phyloP scores from a whole-genome alignment of 2,329 filamentous ascomycete genomes.

The Fusarium sp. region DNA sequence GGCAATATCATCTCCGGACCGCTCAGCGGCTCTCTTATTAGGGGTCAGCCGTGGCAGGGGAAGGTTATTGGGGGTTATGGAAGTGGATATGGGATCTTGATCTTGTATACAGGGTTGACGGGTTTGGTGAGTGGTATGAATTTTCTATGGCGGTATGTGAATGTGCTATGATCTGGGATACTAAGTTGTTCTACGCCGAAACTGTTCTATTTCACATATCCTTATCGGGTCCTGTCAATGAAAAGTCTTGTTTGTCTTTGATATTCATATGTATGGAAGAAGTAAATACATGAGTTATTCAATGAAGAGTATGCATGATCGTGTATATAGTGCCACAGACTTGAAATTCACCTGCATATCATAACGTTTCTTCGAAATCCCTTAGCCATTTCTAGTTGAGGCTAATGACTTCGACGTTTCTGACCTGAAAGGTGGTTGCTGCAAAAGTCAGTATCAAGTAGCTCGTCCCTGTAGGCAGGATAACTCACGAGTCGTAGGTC shows the following conservation, averaged over 20 bases:
- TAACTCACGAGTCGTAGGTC: slow-evolving; percentile 20
- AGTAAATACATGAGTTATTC: rapidly evolving
- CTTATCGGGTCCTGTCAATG: neutral
- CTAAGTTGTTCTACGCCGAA: too few species aligned
- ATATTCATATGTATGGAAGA: neutral
- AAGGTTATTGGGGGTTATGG: slow-evolving; percentile 58
- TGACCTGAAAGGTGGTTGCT: slow-evolving; percentile 29
- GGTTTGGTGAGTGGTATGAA: slow-evolving; percentile 34
- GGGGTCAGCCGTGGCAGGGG: slow-evolving; percentile 56
- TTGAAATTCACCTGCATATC: neutral
- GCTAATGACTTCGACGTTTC: slow-evolving; percentile 34
- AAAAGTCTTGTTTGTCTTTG: neutral
- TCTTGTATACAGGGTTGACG: slow-evolving; percentile 64
- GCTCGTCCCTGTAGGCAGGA: too few species aligned
- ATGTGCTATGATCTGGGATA: slow-evolving; percentile 13
- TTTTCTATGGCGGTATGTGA: slow-evolving; percentile 31
- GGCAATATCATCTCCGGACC: slow-evolving; percentile 68
- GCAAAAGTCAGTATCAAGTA: neutral
- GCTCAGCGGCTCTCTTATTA: slow-evolving; percentile 63
- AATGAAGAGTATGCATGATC: neutral
- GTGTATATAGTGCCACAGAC: neutral
- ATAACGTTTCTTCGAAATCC: neutral
- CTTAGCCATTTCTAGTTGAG: slow-evolving; percentile 11
- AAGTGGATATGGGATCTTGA: slow-evolving; percentile 64
- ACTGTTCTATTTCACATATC: too few species aligned